phyloP scores from a whole-genome alignment of 805 yeast genomes.

The Saturnispora mendoncae region DNA sequence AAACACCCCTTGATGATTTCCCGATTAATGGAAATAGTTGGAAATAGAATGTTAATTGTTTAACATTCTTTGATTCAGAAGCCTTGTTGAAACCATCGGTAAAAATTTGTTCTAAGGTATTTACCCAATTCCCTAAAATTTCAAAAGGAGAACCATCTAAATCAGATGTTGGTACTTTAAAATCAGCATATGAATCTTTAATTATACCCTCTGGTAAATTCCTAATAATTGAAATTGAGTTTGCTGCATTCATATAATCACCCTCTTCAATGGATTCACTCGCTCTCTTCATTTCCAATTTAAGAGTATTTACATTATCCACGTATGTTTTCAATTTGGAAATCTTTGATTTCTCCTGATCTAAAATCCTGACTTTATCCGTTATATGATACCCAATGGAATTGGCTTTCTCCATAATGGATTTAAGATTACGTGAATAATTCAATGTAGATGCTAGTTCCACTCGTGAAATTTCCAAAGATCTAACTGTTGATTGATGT shows the following conservation, averaged over 20 bases:
- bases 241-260: constrained; percentile 75
- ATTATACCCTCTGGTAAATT: constrained; percentile 45
- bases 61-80: constrained; percentile 55
- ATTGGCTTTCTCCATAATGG: constrained; percentile 51
- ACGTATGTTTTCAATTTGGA: constrained; percentile 56
- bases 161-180: constrained; percentile 78
- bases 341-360: constrained; percentile 61
- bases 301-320: constrained; percentile 53
- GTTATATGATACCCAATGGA: constrained; percentile 60
- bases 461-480: constrained; percentile 51
- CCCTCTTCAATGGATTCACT: constrained; percentile 56
- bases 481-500: constrained; percentile 31
- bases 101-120: constrained; percentile 49
- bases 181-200: constrained; percentile 62
- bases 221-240: constrained; percentile 46
- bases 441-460: constrained; percentile 54
- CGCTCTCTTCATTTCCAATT: constrained; percentile 55
- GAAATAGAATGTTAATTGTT: constrained; percentile 66
- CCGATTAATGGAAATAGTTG: constrained; percentile 83
- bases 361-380: constrained; percentile 57
- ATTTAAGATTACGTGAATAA: constrained; percentile 46
- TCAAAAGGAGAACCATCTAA: constrained; percentile 69
- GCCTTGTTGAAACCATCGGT: constrained; percentile 60
- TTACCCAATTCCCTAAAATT: constrained; percentile 50
- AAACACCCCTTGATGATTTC: constrained; percentile 60